Evolutionary conservation across 1,284 basidiomycete species (phyloP), one percentile per base, ranked within the genome.

Genomic region (Prillingera fragicola): DNA sequence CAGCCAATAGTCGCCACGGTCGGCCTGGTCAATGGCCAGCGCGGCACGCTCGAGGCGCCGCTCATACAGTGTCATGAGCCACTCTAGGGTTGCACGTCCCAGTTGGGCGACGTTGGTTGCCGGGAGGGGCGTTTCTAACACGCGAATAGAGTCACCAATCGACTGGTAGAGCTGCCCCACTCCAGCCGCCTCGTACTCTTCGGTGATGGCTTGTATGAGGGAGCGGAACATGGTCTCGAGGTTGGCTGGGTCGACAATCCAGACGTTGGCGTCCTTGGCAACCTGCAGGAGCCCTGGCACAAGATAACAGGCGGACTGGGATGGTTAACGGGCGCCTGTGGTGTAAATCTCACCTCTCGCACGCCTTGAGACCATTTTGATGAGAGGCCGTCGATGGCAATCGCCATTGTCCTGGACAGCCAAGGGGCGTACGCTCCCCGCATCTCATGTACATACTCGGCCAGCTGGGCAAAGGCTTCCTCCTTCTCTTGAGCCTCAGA

Each of bases 301-400:
- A 8, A 89, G 73, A 69, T 50, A 54, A 45, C 48, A 54, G 0
- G 52, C 52, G 5, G 43, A 37, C 45, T 51, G 33, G 4, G n/a
- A n/a, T n/a, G n/a, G n/a, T n/a, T n/a, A n/a, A n/a, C n/a, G n/a
- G n/a, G n/a, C n/a, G n/a, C n/a, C n/a, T n/a, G 34, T 14, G 33
- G 18, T 8, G 6, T 19, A n/a, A n/a, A 29, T 43, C 60, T 38
- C 45, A 63, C 85, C 62, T 89, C 87, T 23, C 85, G 68, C 0
- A 90, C 86, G 2, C 84, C 84, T 45, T 89, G 85, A 48, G 87
- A 85, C 67, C 86, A 84, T 54, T 80, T 80, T 54, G 85, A 88
- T 31, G 78, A 72, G 41, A 90, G 63, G 0, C 79, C 80, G 0
- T 83, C 84, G 2, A 90, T 67, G 3, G 82, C 78, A 15, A 88